These are phyloP conservation scores for Phanerochaete carnosa DNA, from an alignment of 768 basidiomycete genomes.

Conservation along the genomic window DNA sequence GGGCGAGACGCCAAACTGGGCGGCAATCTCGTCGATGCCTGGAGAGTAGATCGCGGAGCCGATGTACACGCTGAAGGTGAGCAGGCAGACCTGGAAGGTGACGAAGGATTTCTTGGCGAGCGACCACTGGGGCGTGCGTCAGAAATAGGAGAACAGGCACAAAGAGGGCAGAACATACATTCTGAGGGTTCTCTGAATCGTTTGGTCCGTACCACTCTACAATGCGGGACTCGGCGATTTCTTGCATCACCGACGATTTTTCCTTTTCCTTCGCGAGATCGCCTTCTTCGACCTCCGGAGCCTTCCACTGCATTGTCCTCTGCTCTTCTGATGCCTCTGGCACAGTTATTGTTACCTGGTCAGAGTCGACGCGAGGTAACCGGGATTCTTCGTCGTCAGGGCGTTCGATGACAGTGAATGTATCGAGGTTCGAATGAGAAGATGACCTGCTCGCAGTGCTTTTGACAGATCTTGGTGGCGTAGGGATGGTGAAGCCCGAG, in stretches of 20 bases:
- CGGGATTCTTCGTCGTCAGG: neutral
- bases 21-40: slow-evolving; percentile 24
- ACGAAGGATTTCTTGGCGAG: slow-evolving; percentile 26
- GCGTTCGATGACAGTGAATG: no score
- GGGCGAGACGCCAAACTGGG: slow-evolving; percentile 25
- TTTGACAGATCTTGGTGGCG: no score
- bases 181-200: slow-evolving; percentile 27
- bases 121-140: slow-evolving; percentile 23
- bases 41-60: no score
- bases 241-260: neutral
- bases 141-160: neutral
- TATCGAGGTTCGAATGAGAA: no score
- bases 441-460: no score
- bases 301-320: neutral
- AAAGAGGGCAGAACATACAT: neutral
- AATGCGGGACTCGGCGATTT: neutral
- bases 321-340: neutral
- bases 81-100: slow-evolving; percentile 28
- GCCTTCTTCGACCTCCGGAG: neutral
- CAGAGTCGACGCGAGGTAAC: neutral
- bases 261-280: no score
- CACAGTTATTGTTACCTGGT: neutral
- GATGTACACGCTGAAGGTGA: no score
- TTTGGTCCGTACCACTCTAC: slow-evolving; percentile 27
- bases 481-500: no score